Evolutionary conservation across 352 stramenopile species (phyloP), one percentile per base, ranked within the genome.

Genomic region (Pythium coloratum): DNA sequence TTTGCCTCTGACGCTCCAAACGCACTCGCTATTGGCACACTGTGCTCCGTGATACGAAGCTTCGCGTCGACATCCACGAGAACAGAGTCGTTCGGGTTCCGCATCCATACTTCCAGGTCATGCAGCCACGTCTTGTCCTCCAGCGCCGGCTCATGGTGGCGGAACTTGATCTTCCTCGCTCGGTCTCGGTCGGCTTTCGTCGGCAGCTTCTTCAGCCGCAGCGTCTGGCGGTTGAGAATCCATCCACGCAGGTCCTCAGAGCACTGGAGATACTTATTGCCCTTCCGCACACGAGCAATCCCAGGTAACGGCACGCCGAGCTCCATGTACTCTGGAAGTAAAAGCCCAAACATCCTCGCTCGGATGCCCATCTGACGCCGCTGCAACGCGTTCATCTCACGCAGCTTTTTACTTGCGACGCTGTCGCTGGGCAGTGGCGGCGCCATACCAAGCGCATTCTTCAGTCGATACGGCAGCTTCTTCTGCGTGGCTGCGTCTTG

Each of bases 261-360:
- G 47, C 55, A 66, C 33, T 62, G 32, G 26, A 74, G 38, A 54
- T 36, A 62, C 24, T 67, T 65, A 2, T 67, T 34, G 6, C 58
- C 62, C 8, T 10, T 33, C 4, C 9, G 9, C 47, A 74, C 40
- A 24, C 55, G 56, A 26, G 59, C 69, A 8, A 89, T 42, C 0
- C 83, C 83, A 8, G 83, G 83, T 3, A 92, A 64, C 2, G 83
- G 81, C 30, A 90, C 75, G 0, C 83, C 83, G 6, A 90, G 73
- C 20, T 67, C 64, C 76, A 88, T 84, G 60, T 92, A 92, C 54
- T 89, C 83, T 32, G 76, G 59, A 32, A 84, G 30, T 0, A 92
- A 57, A 8, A 92, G 58, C 1, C 83, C 81, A 51, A 90, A 90
- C 47, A 82, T 73, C 6, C 80, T 51, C 3, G 80, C 83, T 20